Evolutionary conservation across 306 rosid species (phyloP).

Genomic region (Inga leiocalycina): DNA sequence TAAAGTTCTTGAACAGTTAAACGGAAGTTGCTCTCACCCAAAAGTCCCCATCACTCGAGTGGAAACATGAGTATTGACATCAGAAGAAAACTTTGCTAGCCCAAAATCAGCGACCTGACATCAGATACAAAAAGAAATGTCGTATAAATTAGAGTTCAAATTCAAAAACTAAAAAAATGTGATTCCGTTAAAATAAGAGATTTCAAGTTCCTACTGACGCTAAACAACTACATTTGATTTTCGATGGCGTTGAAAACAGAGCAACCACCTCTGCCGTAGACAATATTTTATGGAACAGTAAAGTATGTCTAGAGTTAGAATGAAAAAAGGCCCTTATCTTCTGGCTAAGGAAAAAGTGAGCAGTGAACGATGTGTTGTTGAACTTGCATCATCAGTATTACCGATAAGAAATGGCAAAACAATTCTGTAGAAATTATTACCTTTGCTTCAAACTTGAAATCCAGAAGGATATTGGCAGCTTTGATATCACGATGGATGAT

Average conservation of each 20-base stretch:
- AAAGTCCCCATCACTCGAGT: conserved; percentile 99
- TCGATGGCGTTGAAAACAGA: conserved; percentile 1
- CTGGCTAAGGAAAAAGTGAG: not conserved
- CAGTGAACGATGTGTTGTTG: not conserved
- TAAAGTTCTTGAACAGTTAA: conserved; percentile 24
- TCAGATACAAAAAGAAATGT: not conserved
- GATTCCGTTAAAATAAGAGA: not conserved
- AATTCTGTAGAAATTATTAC: conserved; percentile 42
- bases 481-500: conserved; percentile 97
- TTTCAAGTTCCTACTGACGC: not conserved
- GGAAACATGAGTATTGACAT: conserved; percentile 88
- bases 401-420: not conserved
- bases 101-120: conserved; percentile 96
- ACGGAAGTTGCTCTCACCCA: conserved; percentile 64
- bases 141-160: not conserved
- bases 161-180: not conserved
- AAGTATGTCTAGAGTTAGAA: not conserved
- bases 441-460: conserved; percentile 93
- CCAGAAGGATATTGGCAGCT: conserved; percentile 84
- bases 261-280: conserved; percentile 1
- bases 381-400: not conserved
- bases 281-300: not conserved
- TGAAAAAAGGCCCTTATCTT: not conserved
- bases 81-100: conserved; percentile 87
- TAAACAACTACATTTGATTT: not conserved